Evolutionary conservation across 2,329 filamentous ascomycete species (phyloP).

Genomic region (Scedosporium boydii): DNA sequence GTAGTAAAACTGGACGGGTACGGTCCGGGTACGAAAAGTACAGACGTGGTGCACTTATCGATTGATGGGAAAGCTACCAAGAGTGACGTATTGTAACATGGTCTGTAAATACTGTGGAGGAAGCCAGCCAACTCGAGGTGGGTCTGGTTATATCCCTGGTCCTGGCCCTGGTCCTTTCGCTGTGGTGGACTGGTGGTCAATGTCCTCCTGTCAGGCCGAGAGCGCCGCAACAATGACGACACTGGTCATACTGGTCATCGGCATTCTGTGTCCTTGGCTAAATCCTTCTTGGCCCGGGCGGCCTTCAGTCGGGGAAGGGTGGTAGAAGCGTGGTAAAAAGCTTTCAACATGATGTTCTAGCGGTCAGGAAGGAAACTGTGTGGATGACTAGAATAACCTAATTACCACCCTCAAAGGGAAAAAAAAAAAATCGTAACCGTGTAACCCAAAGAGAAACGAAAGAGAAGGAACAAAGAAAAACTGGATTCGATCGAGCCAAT

Average conservation of each 20-base stretch:
- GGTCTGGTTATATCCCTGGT: not conserved
- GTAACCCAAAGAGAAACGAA: not conserved
- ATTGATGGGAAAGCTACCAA: not conserved
- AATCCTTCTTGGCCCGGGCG: not conserved
- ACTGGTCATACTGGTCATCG: not conserved
- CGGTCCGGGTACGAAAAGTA: not conserved
- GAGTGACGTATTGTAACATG: not conserved
- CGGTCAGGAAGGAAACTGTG: not conserved
- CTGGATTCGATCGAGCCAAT: not conserved
- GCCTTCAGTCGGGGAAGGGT: not conserved
- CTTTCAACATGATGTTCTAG: not conserved
- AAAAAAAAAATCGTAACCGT: not conserved
- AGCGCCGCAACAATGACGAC: constrained; percentile 4
- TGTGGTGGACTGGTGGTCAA: not conserved
- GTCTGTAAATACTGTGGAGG: not conserved
- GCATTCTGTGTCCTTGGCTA: not conserved
- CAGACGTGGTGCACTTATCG: not conserved
- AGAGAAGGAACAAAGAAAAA: not conserved
- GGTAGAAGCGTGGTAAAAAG: too few relatives aligned
- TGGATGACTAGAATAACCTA: not conserved
- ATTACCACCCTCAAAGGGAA: not conserved
- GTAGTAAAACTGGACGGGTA: not conserved
- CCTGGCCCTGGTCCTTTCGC: not conserved
- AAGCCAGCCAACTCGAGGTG: not conserved
- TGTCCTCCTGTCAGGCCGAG: not conserved